phyloP scores from a whole-genome alignment of 192 early-diverging fungal genomes.

The Obelidium mucronatum region DNA sequence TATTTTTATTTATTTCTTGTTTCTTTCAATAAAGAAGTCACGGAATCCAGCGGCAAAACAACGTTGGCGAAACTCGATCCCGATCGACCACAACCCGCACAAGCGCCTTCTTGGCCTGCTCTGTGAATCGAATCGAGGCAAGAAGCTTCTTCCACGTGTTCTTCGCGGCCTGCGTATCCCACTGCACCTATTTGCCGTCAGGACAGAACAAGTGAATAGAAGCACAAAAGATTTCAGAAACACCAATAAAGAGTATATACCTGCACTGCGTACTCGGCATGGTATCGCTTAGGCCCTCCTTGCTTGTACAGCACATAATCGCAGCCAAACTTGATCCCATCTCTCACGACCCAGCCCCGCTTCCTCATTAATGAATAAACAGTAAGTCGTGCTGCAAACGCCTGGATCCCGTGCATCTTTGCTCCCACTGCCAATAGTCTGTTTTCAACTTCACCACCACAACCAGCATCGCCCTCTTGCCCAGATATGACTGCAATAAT shows the following conservation, averaged over 20 bases:
- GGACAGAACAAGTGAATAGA: not conserved
- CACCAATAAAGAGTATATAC: no score
- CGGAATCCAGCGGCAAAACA: not conserved
- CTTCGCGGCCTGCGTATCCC: not conserved
- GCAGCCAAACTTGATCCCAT: constrained; percentile 8
- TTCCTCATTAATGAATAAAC: not conserved
- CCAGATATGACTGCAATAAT: not conserved
- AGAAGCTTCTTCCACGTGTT: not conserved
- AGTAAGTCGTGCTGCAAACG: not conserved
- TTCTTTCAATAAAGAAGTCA: no score
- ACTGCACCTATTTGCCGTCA: not conserved
- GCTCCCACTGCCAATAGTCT: no score
- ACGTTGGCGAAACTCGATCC: no score
- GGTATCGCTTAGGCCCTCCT: constrained; percentile 7
- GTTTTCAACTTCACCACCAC: not conserved
- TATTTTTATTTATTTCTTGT: no score
- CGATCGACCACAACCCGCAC: no score
- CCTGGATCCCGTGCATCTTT: no score
- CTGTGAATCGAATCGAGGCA: constrained; percentile 6
- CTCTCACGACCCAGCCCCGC: constrained; percentile 15
- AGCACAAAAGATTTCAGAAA: not conserved
- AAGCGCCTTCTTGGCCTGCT: constrained; percentile 11
- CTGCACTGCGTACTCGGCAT: constrained; percentile 23
- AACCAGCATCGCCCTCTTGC: no score
- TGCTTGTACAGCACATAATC: constrained; percentile 20